Evolutionary conservation across 2,329 filamentous ascomycete species (phyloP).

Genomic region (Periconia digitata): DNA sequence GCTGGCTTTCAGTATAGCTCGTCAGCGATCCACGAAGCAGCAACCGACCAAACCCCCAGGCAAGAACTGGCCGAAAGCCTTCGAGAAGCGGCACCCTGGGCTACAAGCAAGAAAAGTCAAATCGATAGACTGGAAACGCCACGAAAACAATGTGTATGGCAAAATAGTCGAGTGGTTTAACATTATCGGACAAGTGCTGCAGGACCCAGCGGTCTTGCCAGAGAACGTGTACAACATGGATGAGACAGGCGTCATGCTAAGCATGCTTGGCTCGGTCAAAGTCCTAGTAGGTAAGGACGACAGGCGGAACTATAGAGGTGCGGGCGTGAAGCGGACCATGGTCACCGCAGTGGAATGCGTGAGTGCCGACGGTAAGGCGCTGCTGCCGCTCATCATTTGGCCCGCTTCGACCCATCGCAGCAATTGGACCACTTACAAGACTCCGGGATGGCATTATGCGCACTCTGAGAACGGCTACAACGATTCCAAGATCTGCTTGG

Average conservation of each 20-base stretch:
- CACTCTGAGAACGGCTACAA: slow-evolving; percentile 17
- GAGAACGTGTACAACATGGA: slow-evolving; percentile 22
- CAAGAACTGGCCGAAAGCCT: neutral
- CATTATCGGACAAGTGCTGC: neutral
- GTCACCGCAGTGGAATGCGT: slow-evolving; percentile 25
- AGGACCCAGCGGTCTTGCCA: neutral
- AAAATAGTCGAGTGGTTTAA: neutral
- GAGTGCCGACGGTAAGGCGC: slow-evolving; percentile 18
- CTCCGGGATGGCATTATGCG: slow-evolving; percentile 20
- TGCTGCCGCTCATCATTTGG: slow-evolving; percentile 21
- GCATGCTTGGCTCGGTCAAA: slow-evolving; percentile 15
- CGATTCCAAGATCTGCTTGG: slow-evolving; percentile 34
- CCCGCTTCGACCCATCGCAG: slow-evolving; percentile 19
- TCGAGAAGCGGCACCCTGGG: neutral
- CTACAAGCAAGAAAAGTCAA: neutral
- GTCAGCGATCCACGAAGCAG: neutral
- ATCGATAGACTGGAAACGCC: neutral
- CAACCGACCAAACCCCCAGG: neutral
- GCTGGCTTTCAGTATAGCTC: slow-evolving; percentile 1
- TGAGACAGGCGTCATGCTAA: slow-evolving; percentile 22
- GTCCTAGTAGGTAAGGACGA: slow-evolving; percentile 23
- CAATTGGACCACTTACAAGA: slow-evolving; percentile 16
- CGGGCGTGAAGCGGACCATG: slow-evolving; percentile 21
- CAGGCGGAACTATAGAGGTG: slow-evolving; percentile 14
- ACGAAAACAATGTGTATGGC: neutral